phyloP scores from a whole-genome alignment of 2,329 filamentous ascomycete genomes.

The Aspergillus clavatus region DNA sequence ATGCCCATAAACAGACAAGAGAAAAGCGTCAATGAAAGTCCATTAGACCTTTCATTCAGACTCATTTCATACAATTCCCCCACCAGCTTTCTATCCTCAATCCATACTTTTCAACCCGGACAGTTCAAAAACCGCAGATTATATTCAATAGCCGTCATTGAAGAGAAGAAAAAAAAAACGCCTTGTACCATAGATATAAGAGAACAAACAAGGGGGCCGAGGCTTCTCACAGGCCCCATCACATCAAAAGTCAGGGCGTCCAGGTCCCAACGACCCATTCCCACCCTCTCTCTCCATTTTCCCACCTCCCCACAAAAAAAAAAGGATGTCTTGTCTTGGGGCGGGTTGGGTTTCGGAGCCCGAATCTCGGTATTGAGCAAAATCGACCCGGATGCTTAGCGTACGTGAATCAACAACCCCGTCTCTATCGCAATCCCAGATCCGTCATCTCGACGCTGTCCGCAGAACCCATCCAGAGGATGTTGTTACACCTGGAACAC shows the following conservation, averaged over 20 bases:
- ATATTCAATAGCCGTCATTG: conserved; percentile 17
- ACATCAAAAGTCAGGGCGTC: background rate
- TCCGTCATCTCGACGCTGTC: conserved; percentile 48
- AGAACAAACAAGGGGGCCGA: conserved; percentile 13
- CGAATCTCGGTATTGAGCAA: too few relatives aligned
- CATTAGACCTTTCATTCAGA: too few relatives aligned
- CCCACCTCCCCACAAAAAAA: conserved; percentile 4
- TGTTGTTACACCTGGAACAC: conserved; percentile 87
- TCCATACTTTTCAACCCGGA: too few relatives aligned
- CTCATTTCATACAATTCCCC: background rate
- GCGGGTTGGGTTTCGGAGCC: conserved; percentile 2
- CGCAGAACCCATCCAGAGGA: conserved; percentile 76
- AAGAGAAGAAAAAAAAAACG: conserved; percentile 13
- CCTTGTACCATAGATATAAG: conserved; percentile 12
- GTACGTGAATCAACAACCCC: too few relatives aligned
- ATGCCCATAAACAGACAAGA: too few relatives aligned
- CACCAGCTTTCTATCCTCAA: background rate
- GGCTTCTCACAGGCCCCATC: background rate
- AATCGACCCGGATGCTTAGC: too few relatives aligned
- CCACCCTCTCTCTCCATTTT: too few relatives aligned
- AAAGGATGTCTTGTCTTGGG: too few relatives aligned
- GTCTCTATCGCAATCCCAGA: conserved; percentile 29
- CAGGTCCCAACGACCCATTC: too few relatives aligned
- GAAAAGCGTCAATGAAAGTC: too few relatives aligned
- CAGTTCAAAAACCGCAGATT: background rate